phyloP scores from a whole-genome alignment of 2,329 filamentous ascomycete genomes.

The Paecilomyces dactylethromorphus region DNA sequence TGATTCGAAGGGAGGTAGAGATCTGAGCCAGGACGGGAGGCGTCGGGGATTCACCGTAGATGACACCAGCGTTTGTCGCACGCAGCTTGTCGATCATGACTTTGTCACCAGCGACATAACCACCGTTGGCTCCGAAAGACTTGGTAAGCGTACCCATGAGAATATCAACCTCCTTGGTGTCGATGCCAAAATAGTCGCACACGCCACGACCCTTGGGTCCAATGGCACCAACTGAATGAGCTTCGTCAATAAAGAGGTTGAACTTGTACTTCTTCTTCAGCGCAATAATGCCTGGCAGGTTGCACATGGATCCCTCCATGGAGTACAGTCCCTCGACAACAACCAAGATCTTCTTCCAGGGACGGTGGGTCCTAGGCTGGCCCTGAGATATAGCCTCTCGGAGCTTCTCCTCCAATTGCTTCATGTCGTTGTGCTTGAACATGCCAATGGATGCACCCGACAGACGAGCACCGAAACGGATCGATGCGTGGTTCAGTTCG shows the following conservation, averaged over 20 bases:
- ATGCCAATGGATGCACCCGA: conserved; percentile 92
- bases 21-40: conserved; percentile 91
- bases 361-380: conserved; percentile 94
- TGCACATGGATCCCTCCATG: conserved; percentile 98
- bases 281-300: conserved; percentile 79
- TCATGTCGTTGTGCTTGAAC: conserved; percentile 98
- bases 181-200: conserved; percentile 93
- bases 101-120: conserved; percentile 87
- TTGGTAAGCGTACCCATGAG: conserved; percentile 98
- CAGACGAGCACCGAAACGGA: conserved; percentile 87
- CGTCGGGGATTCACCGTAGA: conserved; percentile 80
- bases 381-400: conserved; percentile 93
- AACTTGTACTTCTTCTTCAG: conserved; percentile 98
- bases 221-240: conserved; percentile 89
- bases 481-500: conserved; percentile 95
- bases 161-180: conserved; percentile 82
- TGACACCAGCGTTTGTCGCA: conserved; percentile 74
- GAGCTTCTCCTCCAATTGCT: conserved; percentile 73
- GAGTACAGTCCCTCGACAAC: conserved; percentile 97
- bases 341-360: conserved; percentile 98
- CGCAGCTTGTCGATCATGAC: conserved; percentile 87
- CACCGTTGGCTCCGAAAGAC: conserved; percentile 96
- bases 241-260: conserved; percentile 90
- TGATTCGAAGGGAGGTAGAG: conserved; percentile 75
- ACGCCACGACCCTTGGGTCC: conserved; percentile 85